Conservation (phyloP, 345 rosid species). For the Camelina laxa region DNA sequence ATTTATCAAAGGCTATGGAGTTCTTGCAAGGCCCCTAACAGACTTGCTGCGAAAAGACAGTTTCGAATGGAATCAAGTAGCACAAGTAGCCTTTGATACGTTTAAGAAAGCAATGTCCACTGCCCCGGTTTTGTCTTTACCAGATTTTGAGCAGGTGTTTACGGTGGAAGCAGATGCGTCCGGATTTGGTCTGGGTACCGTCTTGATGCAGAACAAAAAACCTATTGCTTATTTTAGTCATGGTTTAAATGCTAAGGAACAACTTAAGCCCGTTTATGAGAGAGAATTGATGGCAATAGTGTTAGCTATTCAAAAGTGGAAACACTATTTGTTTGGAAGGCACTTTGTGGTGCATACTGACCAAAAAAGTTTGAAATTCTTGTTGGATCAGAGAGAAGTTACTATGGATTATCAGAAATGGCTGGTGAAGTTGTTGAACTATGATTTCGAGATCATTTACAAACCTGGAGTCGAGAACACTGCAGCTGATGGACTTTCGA, state of each 20-base stretch:
- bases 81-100: rapidly evolving
- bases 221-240: background rate
- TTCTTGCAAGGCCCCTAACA: background rate
- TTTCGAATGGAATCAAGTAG: too few relatives aligned
- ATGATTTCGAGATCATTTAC: background rate
- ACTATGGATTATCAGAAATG: background rate
- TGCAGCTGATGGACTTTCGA: background rate
- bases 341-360: background rate
- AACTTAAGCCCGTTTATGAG: background rate
- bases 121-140: background rate
- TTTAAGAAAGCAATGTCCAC: background rate
- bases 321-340: background rate
- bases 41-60: background rate
- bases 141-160: background rate
- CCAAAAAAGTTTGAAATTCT: background rate
- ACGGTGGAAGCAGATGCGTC: background rate
- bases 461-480: background rate
- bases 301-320: background rate
- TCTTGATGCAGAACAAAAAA: background rate
- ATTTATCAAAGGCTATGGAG: too few relatives aligned
- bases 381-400: background rate
- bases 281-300: background rate
- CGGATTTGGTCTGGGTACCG: background rate
- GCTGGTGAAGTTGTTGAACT: too few relatives aligned
- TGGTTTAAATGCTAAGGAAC: background rate